phyloP scores from a whole-genome alignment of 1,284 basidiomycete species.

The Malassezia sp. region DNA sequence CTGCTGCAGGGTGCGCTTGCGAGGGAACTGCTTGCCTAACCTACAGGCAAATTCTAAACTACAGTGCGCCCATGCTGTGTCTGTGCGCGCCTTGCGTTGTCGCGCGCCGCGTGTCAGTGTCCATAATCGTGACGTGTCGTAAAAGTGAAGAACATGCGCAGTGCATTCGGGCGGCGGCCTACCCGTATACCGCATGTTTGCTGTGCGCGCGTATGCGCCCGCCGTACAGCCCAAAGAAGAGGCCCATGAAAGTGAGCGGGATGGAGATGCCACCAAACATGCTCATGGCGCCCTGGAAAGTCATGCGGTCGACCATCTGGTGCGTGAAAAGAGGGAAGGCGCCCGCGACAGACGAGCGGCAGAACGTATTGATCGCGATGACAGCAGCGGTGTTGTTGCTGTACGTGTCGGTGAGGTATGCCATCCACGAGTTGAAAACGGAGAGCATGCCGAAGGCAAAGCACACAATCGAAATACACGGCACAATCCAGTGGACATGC shows the following conservation, averaged over 20 bases:
- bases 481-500: slow-evolving; percentile 19
- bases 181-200: slow-evolving; percentile 10
- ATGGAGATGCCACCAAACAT: slow-evolving; percentile 19
- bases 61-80: too few relatives aligned
- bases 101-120: too few relatives aligned
- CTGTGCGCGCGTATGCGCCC: slow-evolving; percentile 8
- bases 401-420: slow-evolving; percentile 18
- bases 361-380: slow-evolving; percentile 15
- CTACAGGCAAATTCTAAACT: too few relatives aligned
- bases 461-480: slow-evolving; percentile 12
- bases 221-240: slow-evolving; percentile 13
- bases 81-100: too few relatives aligned
- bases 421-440: slow-evolving; percentile 18
- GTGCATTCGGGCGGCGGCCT: too few relatives aligned
- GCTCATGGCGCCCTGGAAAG: slow-evolving; percentile 19
- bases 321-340: slow-evolving; percentile 20
- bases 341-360: slow-evolving; percentile 14
- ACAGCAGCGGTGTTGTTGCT: slow-evolving; percentile 16
- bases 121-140: background rate
- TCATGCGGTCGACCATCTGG: slow-evolving; percentile 18
- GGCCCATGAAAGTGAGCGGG: slow-evolving; percentile 9
- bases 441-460: slow-evolving; percentile 20
- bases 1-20: slow-evolving; percentile 23
- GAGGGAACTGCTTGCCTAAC: background rate
- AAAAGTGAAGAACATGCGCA: too few relatives aligned